Percentiles rank a stretch among this genome's conserved stretches.
Evolutionary conservation across 352 stramenopile species (phyloP).

Genomic region (Phytophthora pistaciae): DNA sequence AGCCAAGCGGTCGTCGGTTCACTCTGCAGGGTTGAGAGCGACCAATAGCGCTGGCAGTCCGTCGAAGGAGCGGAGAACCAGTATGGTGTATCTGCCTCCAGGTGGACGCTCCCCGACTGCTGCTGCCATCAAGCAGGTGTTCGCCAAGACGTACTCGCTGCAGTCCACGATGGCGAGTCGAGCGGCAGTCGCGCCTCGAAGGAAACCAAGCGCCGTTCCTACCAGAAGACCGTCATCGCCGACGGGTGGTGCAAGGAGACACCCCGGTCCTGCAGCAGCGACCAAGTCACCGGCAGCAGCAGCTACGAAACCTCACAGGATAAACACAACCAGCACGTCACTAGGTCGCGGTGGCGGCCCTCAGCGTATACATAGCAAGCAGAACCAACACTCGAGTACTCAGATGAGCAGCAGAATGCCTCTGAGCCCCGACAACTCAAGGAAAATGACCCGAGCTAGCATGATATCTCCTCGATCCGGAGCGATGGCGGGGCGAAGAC

Average conservation of each 20-base stretch:
- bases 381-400: neutral
- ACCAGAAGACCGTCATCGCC: constrained; percentile 14
- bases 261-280: neutral
- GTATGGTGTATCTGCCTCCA: constrained; percentile 36
- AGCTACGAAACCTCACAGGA: constrained; percentile 9
- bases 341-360: neutral
- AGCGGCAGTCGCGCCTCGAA: constrained; percentile 39
- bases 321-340: constrained; percentile 7
- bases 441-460: constrained; percentile 21
- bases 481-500: constrained; percentile 4
- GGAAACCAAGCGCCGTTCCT: constrained; percentile 4
- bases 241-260: neutral
- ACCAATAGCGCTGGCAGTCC: neutral
- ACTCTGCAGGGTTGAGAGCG: neutral
- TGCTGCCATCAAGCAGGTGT: constrained; percentile 4
- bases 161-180: constrained; percentile 52
- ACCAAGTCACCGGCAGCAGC: constrained; percentile 1
- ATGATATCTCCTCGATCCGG: constrained; percentile 15
- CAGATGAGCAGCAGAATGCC: constrained; percentile 6
- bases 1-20: constrained; percentile 6
- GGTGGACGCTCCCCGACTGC: constrained; percentile 24
- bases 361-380: neutral
- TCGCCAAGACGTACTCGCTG: constrained; percentile 48
- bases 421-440: neutral
- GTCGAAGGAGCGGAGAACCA: constrained; percentile 23